Percentiles rank a stretch among this genome's conserved stretches.
phyloP scores from a whole-genome alignment of 2,329 filamentous ascomycete genomes.

The Fusarium hostae region DNA sequence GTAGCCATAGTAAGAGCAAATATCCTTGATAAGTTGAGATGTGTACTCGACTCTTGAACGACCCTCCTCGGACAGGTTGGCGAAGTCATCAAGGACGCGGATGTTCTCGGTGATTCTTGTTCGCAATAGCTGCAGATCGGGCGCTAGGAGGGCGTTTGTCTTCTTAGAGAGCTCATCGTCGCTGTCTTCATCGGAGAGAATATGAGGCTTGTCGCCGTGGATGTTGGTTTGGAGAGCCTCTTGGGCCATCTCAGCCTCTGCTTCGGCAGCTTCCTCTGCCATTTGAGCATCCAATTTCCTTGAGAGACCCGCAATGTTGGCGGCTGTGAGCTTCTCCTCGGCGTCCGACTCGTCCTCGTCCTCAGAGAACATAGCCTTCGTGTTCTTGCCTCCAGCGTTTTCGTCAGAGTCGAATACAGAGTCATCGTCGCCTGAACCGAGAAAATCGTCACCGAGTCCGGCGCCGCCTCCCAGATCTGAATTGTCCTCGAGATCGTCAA shows the following conservation, averaged over 20 bases:
- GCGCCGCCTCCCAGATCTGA: slow-evolving; percentile 51
- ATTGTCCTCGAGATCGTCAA: slow-evolving; percentile 59
- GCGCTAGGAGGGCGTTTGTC: slow-evolving; percentile 75
- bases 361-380: slow-evolving; percentile 85
- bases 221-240: slow-evolving; percentile 94
- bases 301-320: slow-evolving; percentile 94
- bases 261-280: slow-evolving; percentile 82
- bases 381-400: slow-evolving; percentile 61
- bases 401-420: slow-evolving; percentile 80
- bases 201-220: slow-evolving; percentile 75
- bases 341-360: slow-evolving; percentile 90
- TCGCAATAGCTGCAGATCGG: slow-evolving; percentile 89
- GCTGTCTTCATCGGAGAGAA: slow-evolving; percentile 72
- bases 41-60: slow-evolving; percentile 91
- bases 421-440: slow-evolving; percentile 65
- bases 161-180: slow-evolving; percentile 70
- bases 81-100: slow-evolving; percentile 89
- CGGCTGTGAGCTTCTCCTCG: slow-evolving; percentile 91
- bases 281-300: slow-evolving; percentile 82
- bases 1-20: slow-evolving; percentile 97
- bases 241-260: slow-evolving; percentile 86
- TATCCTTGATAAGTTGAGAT: slow-evolving; percentile 85
- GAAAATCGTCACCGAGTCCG: slow-evolving; percentile 68
- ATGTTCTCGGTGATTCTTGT: slow-evolving; percentile 93
- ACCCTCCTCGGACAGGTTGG: slow-evolving; percentile 80